phyloP scores from a whole-genome alignment of 2,329 filamentous ascomycete genomes.

The Aureobasidium mangrovei region DNA sequence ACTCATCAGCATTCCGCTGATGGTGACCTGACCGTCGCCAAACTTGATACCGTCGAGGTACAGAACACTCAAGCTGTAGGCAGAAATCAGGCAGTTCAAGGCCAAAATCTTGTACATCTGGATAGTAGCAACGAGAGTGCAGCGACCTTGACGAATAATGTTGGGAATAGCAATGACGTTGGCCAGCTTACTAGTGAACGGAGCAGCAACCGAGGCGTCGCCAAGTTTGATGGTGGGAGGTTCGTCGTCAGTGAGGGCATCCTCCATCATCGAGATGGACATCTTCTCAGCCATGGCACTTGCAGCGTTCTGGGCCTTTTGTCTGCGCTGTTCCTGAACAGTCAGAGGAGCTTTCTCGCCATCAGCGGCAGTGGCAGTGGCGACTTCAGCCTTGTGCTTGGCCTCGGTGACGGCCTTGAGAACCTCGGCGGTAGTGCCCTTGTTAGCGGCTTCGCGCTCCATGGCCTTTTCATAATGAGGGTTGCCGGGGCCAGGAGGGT shows the following conservation, averaged over 20 bases:
- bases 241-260: slow-evolving; percentile 77
- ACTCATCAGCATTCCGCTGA: slow-evolving; percentile 99
- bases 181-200: slow-evolving; percentile 93
- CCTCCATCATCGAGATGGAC: slow-evolving; percentile 79
- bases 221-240: slow-evolving; percentile 94
- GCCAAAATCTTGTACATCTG: slow-evolving; percentile 99
- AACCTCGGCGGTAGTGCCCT: slow-evolving; percentile 28
- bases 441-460: slow-evolving; percentile 59
- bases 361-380: slow-evolving; percentile 38
- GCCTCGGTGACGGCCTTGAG: slow-evolving; percentile 56
- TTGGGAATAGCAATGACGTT: slow-evolving; percentile 97
- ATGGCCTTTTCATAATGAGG: slow-evolving; percentile 92
- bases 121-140: slow-evolving; percentile 94
- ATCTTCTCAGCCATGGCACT: slow-evolving; percentile 78
- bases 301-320: slow-evolving; percentile 59
- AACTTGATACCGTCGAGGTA: slow-evolving; percentile 99
- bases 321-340: slow-evolving; percentile 44
- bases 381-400: slow-evolving; percentile 37
- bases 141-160: slow-evolving; percentile 94
- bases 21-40: slow-evolving; percentile 94
- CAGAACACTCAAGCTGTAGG: slow-evolving; percentile 90
- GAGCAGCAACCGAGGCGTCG: slow-evolving; percentile 92
- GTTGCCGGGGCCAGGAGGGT: slow-evolving; percentile 81
- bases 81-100: slow-evolving; percentile 93
- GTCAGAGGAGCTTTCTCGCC: slow-evolving; percentile 19